These are phyloP conservation scores for Penicillium fimorum DNA, from an alignment of 495 filamentous ascomycete species.

Conservation along the genomic window DNA sequence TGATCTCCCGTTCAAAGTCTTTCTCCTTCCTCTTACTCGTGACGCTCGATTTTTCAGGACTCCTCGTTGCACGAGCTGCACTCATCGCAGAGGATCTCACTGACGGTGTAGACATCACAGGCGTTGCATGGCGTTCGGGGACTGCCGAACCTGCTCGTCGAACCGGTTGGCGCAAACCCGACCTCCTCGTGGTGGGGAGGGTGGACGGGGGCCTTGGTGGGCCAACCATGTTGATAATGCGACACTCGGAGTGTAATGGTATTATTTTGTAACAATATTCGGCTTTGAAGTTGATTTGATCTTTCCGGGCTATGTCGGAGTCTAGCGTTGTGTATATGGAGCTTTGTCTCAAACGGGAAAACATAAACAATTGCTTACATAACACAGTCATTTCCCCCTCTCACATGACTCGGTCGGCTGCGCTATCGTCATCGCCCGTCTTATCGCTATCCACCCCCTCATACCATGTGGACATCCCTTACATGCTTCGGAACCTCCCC, in stretches of 20 bases:
- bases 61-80: conserved; percentile 39
- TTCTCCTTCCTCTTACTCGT: conserved; percentile 76
- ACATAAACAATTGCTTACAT: conserved; percentile 45
- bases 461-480: conserved; percentile 4
- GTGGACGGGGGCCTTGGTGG: conserved; percentile 52
- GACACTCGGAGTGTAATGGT: not conserved
- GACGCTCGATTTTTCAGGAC: conserved; percentile 38
- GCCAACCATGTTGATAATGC: conserved; percentile 48
- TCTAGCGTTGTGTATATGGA: conserved; percentile 19
- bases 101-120: conserved; percentile 61
- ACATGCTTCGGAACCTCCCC: not conserved
- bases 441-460: conserved; percentile 10
- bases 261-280: not conserved
- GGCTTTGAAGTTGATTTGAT: conserved; percentile 1
- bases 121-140: conserved; percentile 55
- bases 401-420: conserved; percentile 36
- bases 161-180: conserved; percentile 55
- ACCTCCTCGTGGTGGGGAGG: conserved; percentile 51
- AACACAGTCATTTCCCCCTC: conserved; percentile 30
- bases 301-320: not conserved
- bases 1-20: conserved; percentile 70
- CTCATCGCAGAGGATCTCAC: conserved; percentile 53
- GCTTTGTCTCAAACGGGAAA: conserved; percentile 35
- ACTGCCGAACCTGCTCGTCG: conserved; percentile 34
- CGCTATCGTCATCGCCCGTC: conserved; percentile 19